Evolutionary conservation across 148 eudicot genomes (phyloP), one percentile per base, ranked within the genome.

Genomic region (Camellia japonica): DNA sequence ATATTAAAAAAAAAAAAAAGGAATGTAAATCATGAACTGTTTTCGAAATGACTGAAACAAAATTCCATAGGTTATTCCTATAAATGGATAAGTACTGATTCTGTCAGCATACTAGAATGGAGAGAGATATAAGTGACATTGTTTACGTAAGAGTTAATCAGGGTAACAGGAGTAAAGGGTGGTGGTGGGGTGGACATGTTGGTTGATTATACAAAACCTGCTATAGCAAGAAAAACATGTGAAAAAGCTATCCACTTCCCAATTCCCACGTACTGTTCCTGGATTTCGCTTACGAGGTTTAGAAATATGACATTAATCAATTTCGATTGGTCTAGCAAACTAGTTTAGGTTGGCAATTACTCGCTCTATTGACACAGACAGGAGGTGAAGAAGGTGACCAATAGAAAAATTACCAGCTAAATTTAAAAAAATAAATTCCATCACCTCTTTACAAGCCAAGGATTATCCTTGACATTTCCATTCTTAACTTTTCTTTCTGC

Each of bases 371-470:
- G 68, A n/a, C 14, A 61, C 46, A 75, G 66, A 44, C 69, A 62
- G 79, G 3, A 19, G 55, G 59, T 47, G 68, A 75, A 69, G 73
- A 69, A 44, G 68, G 18, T 75, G 69, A 19, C 78, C 67, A 20
- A 76, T 49, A 20, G 20, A 30, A 30, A 76, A 38, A 47, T 44
- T 64, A 63, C 70, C 20, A 47, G 56, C 52, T 11, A 43, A 74
- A 14, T 47, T 47, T 0, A 63, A 47, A 43, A 76, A 49, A 10
- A 19, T 63, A 13, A 61, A 23, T 23, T 63, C 58, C 9, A 76
- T 55, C 56, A 47, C 68, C 55, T 76, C n/a, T 46, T 23, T n/a
- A 14, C 64, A 30, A 43, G 64, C 15, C 60, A 51, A 41, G 13
- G 49, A 13, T 7, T 30, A 46, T 76, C 79, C n/a, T 76, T 18